These are phyloP conservation scores for Pseudopyrenochaeta lycopersici DNA, from an alignment of 2,329 filamentous ascomycete genomes.

Conservation along the genomic window DNA sequence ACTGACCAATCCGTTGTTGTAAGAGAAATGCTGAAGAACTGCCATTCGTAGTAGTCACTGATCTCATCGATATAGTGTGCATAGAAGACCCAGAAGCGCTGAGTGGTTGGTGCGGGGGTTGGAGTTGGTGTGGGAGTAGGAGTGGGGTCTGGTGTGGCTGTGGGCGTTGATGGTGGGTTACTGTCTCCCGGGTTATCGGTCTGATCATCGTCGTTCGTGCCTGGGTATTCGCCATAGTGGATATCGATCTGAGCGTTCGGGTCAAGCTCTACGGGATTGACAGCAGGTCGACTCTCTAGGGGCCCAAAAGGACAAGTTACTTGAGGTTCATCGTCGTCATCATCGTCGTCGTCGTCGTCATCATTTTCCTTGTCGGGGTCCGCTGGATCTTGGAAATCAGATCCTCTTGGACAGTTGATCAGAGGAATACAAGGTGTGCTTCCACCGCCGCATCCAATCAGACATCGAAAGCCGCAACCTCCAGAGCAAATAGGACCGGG, in stretches of 20 bases:
- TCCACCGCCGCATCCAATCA: neutral
- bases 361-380: conserved; percentile 11
- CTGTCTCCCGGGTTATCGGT: neutral
- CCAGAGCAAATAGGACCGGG: conserved; percentile 7
- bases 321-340: neutral
- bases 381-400: conserved; percentile 5
- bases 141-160: neutral
- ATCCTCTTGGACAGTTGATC: conserved; percentile 6
- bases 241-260: neutral
- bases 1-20: neutral
- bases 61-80: conserved; percentile 1
- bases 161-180: neutral
- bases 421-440: conserved; percentile 3
- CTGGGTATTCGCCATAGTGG: conserved; percentile 1
- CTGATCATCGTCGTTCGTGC: neutral
- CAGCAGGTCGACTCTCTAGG: conserved; percentile 1
- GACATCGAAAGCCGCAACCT: conserved; percentile 4
- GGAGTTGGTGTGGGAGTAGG: neutral
- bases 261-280: neutral
- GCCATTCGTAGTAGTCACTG: neutral
- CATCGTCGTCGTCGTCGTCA: conserved; percentile 11
- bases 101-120: neutral
- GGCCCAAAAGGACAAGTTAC: neutral
- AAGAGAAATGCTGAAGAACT: conserved; percentile 1
- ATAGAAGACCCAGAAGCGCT: conserved; percentile 2